Percentiles rank a stretch among this genome's conserved stretches.
Conservation (phyloP, 352 stramenopile genomes). For the Globisporangium abappressorium region DNA sequence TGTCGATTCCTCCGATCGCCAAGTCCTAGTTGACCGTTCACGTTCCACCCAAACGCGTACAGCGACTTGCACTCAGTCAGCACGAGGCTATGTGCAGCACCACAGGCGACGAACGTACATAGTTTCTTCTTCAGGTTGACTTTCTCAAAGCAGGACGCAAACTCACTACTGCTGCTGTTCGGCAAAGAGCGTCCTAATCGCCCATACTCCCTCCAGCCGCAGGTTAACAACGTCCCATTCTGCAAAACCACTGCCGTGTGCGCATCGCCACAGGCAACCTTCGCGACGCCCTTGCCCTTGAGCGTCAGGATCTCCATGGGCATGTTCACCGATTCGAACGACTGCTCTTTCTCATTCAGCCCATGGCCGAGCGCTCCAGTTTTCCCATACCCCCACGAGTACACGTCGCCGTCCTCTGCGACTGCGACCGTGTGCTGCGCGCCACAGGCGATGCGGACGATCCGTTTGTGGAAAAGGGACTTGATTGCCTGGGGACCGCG, state of each 20-base stretch:
- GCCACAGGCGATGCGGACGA: slow-evolving; percentile 61
- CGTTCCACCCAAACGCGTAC: slow-evolving; percentile 59
- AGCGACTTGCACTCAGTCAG: slow-evolving; percentile 36
- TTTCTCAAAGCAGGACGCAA: slow-evolving; percentile 40
- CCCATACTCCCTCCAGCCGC: slow-evolving; percentile 54
- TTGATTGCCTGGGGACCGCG: slow-evolving; percentile 27
- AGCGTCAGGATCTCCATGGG: slow-evolving; percentile 56
- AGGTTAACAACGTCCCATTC: slow-evolving; percentile 50
- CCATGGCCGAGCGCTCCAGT: slow-evolving; percentile 58
- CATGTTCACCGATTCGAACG: slow-evolving; percentile 30
- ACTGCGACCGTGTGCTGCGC: slow-evolving; percentile 56
- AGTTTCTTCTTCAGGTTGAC: slow-evolving; percentile 23
- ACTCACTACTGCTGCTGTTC: slow-evolving; percentile 14
- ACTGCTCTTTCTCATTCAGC: slow-evolving; percentile 27
- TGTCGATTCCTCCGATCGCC: slow-evolving; percentile 52
- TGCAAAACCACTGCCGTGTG: slow-evolving; percentile 51
- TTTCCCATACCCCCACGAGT: slow-evolving; percentile 58
- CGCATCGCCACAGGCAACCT: slow-evolving; percentile 57
- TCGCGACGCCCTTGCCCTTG: slow-evolving; percentile 32
- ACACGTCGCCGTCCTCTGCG: slow-evolving; percentile 60
- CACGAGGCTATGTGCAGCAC: slow-evolving; percentile 55
- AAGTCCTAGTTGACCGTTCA: slow-evolving; percentile 55
- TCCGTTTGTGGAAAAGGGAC: slow-evolving; percentile 54
- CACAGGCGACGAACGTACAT: slow-evolving; percentile 59
- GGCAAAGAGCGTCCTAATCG: slow-evolving; percentile 35